Percentiles rank a stretch among this genome's conserved stretches.
phyloP scores from a whole-genome alignment of 768 basidiomycete genomes.

The Rhizopogon roseolus region DNA sequence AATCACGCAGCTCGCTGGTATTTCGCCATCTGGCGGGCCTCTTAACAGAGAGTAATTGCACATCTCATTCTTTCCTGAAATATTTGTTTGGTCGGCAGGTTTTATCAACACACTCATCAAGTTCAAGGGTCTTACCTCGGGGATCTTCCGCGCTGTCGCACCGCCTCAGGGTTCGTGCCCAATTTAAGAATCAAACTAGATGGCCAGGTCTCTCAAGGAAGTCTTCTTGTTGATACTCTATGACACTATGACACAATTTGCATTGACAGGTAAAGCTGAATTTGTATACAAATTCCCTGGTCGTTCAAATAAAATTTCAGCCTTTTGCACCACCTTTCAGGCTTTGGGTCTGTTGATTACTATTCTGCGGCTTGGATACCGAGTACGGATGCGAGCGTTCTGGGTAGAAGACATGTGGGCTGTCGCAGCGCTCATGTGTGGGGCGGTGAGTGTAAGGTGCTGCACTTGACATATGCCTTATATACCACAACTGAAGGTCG shows the following conservation, averaged over 20 bases:
- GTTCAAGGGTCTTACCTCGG: background rate
- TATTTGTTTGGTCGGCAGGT: too few species aligned
- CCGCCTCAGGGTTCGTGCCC: background rate
- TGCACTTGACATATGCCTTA: background rate
- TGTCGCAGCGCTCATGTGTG: conserved; percentile 9
- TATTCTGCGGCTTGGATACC: conserved; percentile 16
- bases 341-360: conserved; percentile 6
- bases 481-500: background rate
- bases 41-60: too few species aligned
- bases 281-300: background rate
- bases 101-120: too few species aligned
- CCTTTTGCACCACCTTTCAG: conserved; percentile 1
- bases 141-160: background rate
- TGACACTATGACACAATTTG: background rate
- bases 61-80: too few species aligned
- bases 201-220: background rate
- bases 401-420: conserved; percentile 21
- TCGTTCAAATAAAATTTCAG: background rate
- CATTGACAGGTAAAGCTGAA: background rate
- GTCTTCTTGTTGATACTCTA: background rate
- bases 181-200: background rate
- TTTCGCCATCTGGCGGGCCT: too few species aligned
- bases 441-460: background rate
- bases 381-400: conserved; percentile 9
- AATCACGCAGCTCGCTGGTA: too few species aligned